Percentiles rank a stretch among this genome's conserved stretches.
Evolutionary conservation across 2,329 filamentous ascomycete genomes (phyloP).

Genomic region (Fusarium sp.): DNA sequence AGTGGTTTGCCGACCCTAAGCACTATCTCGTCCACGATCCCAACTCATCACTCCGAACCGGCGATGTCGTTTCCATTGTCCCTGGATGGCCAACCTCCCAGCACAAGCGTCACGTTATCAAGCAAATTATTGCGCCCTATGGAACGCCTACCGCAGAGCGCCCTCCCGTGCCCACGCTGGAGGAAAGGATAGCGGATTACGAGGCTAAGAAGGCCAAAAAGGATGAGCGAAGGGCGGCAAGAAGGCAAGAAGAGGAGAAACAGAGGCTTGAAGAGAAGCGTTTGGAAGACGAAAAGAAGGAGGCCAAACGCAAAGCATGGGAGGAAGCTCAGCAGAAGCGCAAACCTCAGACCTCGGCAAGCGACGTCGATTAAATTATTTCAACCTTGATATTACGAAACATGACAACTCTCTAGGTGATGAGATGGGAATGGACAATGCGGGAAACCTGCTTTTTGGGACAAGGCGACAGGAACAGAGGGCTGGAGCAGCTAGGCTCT

Average conservation of each 20-base stretch:
- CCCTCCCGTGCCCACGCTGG: constrained; percentile 70
- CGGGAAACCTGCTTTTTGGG: not conserved
- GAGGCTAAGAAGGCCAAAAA: constrained; percentile 66
- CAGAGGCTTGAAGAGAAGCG: constrained; percentile 42
- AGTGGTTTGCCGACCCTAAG: constrained; percentile 69
- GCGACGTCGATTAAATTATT: constrained; percentile 23
- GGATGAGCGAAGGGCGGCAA: constrained; percentile 59
- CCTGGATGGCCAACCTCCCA: constrained; percentile 72
- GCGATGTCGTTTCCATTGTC: constrained; percentile 78
- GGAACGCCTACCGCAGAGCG: constrained; percentile 71
- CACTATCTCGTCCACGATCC: constrained; percentile 83
- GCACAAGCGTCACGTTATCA: constrained; percentile 77
- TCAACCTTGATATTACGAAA: not conserved
- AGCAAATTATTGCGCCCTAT: constrained; percentile 75
- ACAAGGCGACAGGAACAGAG: not conserved
- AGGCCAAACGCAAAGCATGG: constrained; percentile 38
- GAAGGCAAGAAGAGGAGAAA: constrained; percentile 39
- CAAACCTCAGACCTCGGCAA: constrained; percentile 23
- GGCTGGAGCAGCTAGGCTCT: constrained; percentile 10
- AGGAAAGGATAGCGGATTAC: constrained; percentile 66
- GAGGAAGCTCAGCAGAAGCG: constrained; percentile 33
- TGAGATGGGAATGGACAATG: not conserved
- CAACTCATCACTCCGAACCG: constrained; percentile 74
- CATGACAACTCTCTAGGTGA: not conserved
- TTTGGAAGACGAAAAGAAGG: constrained; percentile 35